phyloP scores from a whole-genome alignment of 148 eudicot genomes.

The Cornus florida region DNA sequence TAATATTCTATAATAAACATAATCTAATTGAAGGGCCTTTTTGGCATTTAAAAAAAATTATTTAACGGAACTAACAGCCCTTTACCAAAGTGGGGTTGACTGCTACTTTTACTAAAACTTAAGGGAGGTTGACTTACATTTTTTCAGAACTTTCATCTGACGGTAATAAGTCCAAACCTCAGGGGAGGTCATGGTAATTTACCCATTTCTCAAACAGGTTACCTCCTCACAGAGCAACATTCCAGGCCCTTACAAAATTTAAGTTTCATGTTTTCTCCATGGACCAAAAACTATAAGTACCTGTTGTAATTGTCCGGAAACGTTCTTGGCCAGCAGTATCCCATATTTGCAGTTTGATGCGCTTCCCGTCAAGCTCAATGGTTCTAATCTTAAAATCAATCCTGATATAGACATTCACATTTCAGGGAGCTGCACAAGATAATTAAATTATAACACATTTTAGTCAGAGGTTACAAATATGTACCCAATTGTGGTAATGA shows the following conservation, averaged over 20 bases:
- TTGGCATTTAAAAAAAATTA: no score
- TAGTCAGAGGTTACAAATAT: background rate
- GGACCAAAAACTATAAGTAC: background rate
- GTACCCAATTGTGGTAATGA: slow-evolving; percentile 37
- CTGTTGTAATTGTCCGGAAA: slow-evolving; percentile 33
- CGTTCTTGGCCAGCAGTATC: slow-evolving; percentile 37
- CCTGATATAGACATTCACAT: slow-evolving; percentile 4
- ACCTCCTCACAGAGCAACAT: background rate
- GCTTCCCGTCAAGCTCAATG: slow-evolving; percentile 35
- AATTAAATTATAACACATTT: background rate
- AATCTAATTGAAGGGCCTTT: no score
- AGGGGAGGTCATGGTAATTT: no score
- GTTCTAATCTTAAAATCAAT: slow-evolving; percentile 34
- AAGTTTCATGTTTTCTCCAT: background rate
- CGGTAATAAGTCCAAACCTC: no score
- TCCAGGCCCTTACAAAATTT: background rate
- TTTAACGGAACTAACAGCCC: no score
- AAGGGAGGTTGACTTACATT: no score
- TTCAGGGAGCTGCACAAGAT: slow-evolving; percentile 2
- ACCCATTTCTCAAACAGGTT: background rate
- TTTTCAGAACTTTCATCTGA: no score
- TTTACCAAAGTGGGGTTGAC: no score
- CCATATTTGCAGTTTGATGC: slow-evolving; percentile 36
- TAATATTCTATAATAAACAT: no score
- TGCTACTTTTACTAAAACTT: no score